Conservation (phyloP, 192 early-diverging fungal species). For the Backusella parvicylindrica region DNA sequence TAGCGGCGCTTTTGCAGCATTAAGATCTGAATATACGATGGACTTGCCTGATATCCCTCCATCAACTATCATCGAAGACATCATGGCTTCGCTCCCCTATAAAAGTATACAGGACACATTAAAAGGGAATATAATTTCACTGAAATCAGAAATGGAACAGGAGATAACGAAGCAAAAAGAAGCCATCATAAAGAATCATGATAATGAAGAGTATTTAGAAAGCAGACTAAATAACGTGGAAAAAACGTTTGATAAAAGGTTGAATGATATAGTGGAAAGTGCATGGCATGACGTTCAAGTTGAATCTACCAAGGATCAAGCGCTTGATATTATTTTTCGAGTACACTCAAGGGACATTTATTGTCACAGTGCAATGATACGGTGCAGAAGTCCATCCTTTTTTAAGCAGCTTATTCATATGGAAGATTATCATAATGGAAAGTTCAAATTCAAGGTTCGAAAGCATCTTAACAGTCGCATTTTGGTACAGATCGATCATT, state of each 20-base stretch:
- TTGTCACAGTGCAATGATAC: conserved; percentile 47
- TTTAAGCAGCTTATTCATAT: conserved; percentile 30
- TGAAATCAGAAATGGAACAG: background rate
- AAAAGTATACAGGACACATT: background rate
- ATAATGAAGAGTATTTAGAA: background rate
- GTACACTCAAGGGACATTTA: conserved; percentile 34
- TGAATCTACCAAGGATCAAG: conserved; percentile 12
- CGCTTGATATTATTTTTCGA: conserved; percentile 45
- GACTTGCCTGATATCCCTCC: background rate
- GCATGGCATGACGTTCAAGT: conserved; percentile 12
- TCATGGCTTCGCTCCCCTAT: background rate
- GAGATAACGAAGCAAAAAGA: conserved; percentile 19
- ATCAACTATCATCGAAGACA: background rate
- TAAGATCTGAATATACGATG: conserved; percentile 47
- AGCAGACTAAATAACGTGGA: background rate
- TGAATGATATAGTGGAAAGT: background rate
- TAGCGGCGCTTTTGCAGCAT: conserved; percentile 61
- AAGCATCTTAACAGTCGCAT: background rate
- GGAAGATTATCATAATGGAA: background rate
- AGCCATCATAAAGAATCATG: background rate
- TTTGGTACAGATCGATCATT: conserved; percentile 14
- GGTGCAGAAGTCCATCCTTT: conserved; percentile 33
- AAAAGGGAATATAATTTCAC: background rate
- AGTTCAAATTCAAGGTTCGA: background rate
- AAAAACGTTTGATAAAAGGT: background rate